Percentiles rank a stretch among this genome's conserved stretches.
Conservation (phyloP, 805 yeast species). For the Metschnikowia amazonensis region DNA sequence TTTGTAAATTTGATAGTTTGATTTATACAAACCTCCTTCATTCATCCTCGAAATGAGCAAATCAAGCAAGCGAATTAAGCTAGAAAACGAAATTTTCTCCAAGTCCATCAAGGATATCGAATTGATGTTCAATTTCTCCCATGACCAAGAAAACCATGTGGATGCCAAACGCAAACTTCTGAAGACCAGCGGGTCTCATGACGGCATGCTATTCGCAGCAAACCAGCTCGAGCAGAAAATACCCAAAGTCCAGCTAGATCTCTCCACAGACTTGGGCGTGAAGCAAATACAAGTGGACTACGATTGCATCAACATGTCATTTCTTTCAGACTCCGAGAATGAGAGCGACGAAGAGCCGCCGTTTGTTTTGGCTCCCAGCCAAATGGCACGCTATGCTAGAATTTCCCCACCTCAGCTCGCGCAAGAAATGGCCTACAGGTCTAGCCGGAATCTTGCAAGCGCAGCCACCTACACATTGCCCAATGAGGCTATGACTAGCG, state of each 20-base stretch:
- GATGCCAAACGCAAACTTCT: background rate
- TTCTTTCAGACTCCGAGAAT: conserved; percentile 8
- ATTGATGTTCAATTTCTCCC: conserved; percentile 14
- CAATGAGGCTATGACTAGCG: background rate
- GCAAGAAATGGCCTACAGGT: background rate
- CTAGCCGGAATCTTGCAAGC: background rate
- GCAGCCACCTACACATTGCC: background rate
- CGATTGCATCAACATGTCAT: conserved; percentile 14
- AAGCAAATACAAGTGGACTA: conserved; percentile 8
- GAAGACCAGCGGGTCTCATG: background rate
- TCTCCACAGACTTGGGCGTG: conserved; percentile 10
- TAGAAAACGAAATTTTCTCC: conserved; percentile 17
- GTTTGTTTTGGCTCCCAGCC: background rate
- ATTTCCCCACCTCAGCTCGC: background rate
- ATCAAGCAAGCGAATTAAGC: conserved; percentile 15
- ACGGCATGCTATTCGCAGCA: background rate
- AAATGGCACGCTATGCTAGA: background rate
- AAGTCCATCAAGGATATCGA: conserved; percentile 18
- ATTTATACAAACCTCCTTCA: too few relatives aligned
- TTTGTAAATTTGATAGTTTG: too few relatives aligned
- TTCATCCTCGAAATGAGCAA: too few relatives aligned
- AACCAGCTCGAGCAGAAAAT: background rate
- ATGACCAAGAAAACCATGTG: conserved; percentile 3
- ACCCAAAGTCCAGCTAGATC: conserved; percentile 9
- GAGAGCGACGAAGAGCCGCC: conserved; percentile 1